phyloP scores from a whole-genome alignment of 1,284 basidiomycete species.

The Tilletia indica region DNA sequence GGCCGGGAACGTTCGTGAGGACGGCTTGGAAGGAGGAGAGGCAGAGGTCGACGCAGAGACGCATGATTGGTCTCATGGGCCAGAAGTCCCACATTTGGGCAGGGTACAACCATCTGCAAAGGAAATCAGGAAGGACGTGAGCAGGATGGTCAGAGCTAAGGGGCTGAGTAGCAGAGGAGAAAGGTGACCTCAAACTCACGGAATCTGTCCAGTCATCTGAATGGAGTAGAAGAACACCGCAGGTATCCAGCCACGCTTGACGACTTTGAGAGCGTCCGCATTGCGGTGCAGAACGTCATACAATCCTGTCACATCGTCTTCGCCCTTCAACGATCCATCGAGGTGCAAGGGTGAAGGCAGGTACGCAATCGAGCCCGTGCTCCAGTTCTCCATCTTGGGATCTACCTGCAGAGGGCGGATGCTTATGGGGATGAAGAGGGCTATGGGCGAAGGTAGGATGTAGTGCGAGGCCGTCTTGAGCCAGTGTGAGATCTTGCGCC shows the following conservation, averaged over 20 bases:
- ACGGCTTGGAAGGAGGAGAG: constrained; percentile 42
- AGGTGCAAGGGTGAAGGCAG: constrained; percentile 29
- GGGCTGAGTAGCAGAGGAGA: too few relatives aligned
- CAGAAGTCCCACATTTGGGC: constrained; percentile 12
- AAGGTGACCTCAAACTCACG: constrained; percentile 25
- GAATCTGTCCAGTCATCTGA: constrained; percentile 40
- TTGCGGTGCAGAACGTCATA: constrained; percentile 44
- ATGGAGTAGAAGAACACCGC: constrained; percentile 37
- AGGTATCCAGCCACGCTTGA: constrained; percentile 45
- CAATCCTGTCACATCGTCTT: constrained; percentile 26
- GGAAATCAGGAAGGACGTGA: too few relatives aligned
- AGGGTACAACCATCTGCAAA: constrained; percentile 7
- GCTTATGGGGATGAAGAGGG: constrained; percentile 49
- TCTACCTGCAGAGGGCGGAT: constrained; percentile 46
- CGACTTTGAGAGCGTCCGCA: constrained; percentile 34
- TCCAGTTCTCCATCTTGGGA: constrained; percentile 47
- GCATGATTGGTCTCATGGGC: constrained; percentile 1
- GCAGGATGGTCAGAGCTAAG: too few relatives aligned
- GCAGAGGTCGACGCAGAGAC: not conserved
- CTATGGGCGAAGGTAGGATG: constrained; percentile 37
- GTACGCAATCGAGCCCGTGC: constrained; percentile 48
- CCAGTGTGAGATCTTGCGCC: constrained; percentile 26
- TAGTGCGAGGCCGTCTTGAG: constrained; percentile 29
- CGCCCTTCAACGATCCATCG: constrained; percentile 17
- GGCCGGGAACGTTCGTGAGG: constrained; percentile 53